Base-by-base conservation (phyloP, 768 basidiomycete species). In the Pisolithus orientalis region DNA sequence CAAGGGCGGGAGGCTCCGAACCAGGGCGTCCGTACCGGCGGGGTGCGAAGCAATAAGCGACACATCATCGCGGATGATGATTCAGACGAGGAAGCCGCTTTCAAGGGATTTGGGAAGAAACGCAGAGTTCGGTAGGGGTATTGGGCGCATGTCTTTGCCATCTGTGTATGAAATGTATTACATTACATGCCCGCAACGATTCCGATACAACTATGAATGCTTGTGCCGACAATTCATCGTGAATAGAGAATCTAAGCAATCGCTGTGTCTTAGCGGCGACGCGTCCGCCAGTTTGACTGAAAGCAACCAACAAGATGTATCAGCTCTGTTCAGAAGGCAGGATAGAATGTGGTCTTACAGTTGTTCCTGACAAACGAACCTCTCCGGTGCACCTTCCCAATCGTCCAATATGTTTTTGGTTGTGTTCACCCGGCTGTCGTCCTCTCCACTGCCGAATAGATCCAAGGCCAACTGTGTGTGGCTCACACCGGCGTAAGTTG, bases 311-410 rank as follows among this genome's bases (percentile, higher is more conserved):
- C 47, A 16, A 52, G 1, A 38, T 61, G 10, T 58, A 46, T 40
- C 17, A 31, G 34, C 2, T 42, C 8, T 11, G 13, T 57, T 27
- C 11, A 59, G 31, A 8, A 34, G 29, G 25, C 6, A 40, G 9
- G 44, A 28, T 11, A 11, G 40, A 45, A 27, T 16, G 53, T 44
- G 24, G 24, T 50, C 80, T 45, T 50, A 88, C 88, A 78, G 79
- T 67, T 92, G 90, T 68, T 99, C 96, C 71, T 98, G 96, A 63
- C 96, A 99, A 6, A 97, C 94, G 69, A 96, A 99, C 57, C 88
- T 92, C 65, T 97, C 94, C 0, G 96, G 96, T 5, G 96, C 92
- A 27, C 91, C 90, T 50, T 92, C 87, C 94, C 94, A 98, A 64
- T 96, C 92, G 44, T 94, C 90, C 49, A 98, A 68, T 0, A 90